Percentiles rank a stretch among this genome's conserved stretches.
phyloP scores from a whole-genome alignment of 371 early-diverging fungal genomes.

The Lichtheimia ramosa region DNA sequence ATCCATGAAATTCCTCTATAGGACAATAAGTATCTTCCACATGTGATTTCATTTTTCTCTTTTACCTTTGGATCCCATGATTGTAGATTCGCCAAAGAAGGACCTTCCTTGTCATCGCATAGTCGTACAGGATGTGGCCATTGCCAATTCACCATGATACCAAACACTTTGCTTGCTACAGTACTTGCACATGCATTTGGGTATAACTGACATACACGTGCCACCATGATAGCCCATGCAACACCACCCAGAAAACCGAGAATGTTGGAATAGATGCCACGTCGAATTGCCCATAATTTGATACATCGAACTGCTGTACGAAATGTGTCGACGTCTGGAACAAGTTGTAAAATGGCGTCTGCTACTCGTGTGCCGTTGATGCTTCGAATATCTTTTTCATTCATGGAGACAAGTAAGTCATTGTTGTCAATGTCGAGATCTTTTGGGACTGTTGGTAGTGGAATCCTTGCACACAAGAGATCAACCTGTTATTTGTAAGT shows the following conservation, averaged over 20 bases:
- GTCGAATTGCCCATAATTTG: slow-evolving; percentile 98
- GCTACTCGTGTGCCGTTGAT: slow-evolving; percentile 99
- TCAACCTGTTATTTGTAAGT: slow-evolving; percentile 73
- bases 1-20: slow-evolving; percentile 82
- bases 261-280: slow-evolving; percentile 95
- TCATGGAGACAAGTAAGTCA: slow-evolving; percentile 85
- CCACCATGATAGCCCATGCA: slow-evolving; percentile 99
- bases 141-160: slow-evolving; percentile 88
- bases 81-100: slow-evolving; percentile 79
- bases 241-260: slow-evolving; percentile 99
- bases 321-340: slow-evolving; percentile 92
- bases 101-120: slow-evolving; percentile 85
- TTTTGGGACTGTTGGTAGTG: slow-evolving; percentile 78
- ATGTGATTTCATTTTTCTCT: neutral
- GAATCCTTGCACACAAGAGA: slow-evolving; percentile 93
- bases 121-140: slow-evolving; percentile 99
- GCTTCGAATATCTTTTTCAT: slow-evolving; percentile 94
- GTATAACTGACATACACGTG: slow-evolving; percentile 96
- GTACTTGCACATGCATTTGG: slow-evolving; percentile 92
- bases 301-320: slow-evolving; percentile 93
- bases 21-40: too few species aligned
- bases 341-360: slow-evolving; percentile 95
- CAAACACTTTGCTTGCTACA: slow-evolving; percentile 91
- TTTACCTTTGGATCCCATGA: slow-evolving; percentile 98
- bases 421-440: slow-evolving; percentile 89